Percentiles rank a stretch among this genome's conserved stretches.
Conservation (phyloP, 495 filamentous ascomycete species). For the Hyphodiscus hymeniophilus region DNA sequence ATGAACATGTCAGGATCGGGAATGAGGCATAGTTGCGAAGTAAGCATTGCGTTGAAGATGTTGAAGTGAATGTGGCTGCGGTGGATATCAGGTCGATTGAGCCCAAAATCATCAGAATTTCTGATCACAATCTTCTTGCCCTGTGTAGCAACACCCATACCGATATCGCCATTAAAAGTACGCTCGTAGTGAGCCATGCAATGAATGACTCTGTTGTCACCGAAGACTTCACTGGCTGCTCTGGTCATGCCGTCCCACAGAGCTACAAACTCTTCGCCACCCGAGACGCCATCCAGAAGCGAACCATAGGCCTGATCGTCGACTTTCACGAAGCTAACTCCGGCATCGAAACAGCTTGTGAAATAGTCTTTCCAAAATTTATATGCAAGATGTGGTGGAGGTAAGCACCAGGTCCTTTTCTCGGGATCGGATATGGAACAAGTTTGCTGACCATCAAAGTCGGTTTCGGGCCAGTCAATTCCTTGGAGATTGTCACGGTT, state of each 20-base stretch:
- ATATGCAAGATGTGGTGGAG: slow-evolving; percentile 4
- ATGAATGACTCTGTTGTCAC: slow-evolving; percentile 6
- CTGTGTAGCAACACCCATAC: slow-evolving; percentile 2
- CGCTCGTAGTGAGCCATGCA: slow-evolving; percentile 11
- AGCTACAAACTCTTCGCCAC: slow-evolving; percentile 5
- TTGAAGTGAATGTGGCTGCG: slow-evolving; percentile 6
- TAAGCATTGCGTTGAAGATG: slow-evolving; percentile 5
- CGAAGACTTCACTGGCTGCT: slow-evolving; percentile 10
- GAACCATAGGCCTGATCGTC: slow-evolving; percentile 8
- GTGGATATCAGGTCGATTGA: slow-evolving; percentile 5
- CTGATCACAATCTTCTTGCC: slow-evolving; percentile 7
- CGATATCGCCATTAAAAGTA: slow-evolving; percentile 8
- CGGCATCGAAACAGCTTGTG: slow-evolving; percentile 1
- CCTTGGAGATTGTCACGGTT: slow-evolving; percentile 5
- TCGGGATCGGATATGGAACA: slow-evolving; percentile 2
- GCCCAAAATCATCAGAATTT: slow-evolving; percentile 8
- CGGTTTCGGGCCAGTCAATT: slow-evolving; percentile 2
- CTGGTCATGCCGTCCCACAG: slow-evolving; percentile 9
- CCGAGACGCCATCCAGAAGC: slow-evolving; percentile 1
- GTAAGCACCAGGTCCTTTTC: slow-evolving; percentile 1
- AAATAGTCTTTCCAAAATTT: slow-evolving; percentile 10
- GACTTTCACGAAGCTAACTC: slow-evolving; percentile 8
- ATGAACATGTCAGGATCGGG: slow-evolving; percentile 10
- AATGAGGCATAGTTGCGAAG: slow-evolving; percentile 3
- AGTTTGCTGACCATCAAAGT: slow-evolving; percentile 7